Percentiles rank a stretch among this genome's conserved stretches.
These are phyloP conservation scores for Aegilops umbellulata DNA, from an alignment of 176 grass and related monocot genomes.

Conservation along the genomic window DNA sequence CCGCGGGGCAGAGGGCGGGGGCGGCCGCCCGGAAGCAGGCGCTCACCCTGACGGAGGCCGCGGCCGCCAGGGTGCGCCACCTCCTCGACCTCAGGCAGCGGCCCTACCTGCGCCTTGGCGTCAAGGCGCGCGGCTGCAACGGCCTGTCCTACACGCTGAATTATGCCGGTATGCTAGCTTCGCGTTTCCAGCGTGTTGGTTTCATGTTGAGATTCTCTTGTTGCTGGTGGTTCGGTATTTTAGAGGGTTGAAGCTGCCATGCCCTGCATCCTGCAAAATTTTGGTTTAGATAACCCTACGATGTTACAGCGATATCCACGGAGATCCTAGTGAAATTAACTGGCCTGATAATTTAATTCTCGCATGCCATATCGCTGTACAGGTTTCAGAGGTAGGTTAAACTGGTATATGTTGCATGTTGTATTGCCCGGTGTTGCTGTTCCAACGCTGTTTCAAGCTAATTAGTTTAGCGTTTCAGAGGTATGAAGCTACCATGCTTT, in stretches of 20 bases:
- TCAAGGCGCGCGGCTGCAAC: slow-evolving; percentile 84
- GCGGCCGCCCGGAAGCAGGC: slow-evolving; percentile 57
- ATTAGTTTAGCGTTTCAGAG: neutral
- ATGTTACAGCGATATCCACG: neutral
- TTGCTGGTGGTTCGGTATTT: neutral
- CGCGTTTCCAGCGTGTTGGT: neutral
- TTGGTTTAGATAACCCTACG: neutral
- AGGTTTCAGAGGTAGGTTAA: neutral
- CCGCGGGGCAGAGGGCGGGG: slow-evolving; percentile 36
- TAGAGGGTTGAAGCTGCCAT: neutral
- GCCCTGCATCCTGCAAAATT: neutral
- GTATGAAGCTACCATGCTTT: neutral
- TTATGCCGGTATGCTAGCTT: slow-evolving; percentile 55
- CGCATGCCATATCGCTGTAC: neutral
- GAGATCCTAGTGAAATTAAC: neutral
- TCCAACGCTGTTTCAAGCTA: neutral
- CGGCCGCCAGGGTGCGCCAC: slow-evolving; percentile 57
- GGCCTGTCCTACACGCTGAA: slow-evolving; percentile 91
- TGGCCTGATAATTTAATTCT: neutral
- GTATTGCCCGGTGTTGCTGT: neutral
- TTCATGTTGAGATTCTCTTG: neutral
- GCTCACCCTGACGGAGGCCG: slow-evolving; percentile 54
- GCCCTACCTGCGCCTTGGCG: slow-evolving; percentile 65
- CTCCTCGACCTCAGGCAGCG: slow-evolving; percentile 71
- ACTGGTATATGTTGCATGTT: neutral